Conservation (phyloP, 768 basidiomycete species). For the Daedaleopsis nitida region DNA sequence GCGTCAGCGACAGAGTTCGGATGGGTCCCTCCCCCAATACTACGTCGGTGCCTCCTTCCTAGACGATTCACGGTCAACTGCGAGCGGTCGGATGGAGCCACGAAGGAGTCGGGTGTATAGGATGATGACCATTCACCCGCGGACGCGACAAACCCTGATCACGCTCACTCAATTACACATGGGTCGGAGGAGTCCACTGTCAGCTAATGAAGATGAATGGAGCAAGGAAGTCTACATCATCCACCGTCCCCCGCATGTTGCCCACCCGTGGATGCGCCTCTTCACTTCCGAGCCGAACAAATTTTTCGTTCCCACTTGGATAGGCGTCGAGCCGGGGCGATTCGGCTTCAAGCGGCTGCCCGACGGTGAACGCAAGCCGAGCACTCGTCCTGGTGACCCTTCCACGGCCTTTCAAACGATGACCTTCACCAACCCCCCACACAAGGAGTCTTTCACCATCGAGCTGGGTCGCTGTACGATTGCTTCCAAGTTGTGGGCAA, state of each 20-base stretch:
- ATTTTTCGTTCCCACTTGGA: background rate
- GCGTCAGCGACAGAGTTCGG: background rate
- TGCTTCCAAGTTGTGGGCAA: background rate
- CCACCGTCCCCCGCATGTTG: background rate
- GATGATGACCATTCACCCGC: background rate
- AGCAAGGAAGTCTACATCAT: background rate
- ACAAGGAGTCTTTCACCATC: background rate
- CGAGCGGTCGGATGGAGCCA: background rate
- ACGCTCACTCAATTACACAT: background rate
- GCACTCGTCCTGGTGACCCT: background rate
- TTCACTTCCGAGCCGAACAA: background rate
- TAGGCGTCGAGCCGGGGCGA: background rate
- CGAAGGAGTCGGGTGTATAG: background rate
- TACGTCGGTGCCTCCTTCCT: background rate
- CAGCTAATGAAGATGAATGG: background rate
- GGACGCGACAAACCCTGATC: background rate
- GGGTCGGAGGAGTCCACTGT: background rate
- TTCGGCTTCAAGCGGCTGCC: background rate
- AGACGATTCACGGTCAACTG: background rate
- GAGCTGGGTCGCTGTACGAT: background rate
- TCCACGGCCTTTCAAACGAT: background rate
- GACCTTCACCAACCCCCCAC: background rate
- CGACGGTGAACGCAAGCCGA: background rate
- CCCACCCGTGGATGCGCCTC: background rate
- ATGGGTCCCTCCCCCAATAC: background rate